Conservation (phyloP, 306 rosid species). For the Cucurbita argyrosperma region DNA sequence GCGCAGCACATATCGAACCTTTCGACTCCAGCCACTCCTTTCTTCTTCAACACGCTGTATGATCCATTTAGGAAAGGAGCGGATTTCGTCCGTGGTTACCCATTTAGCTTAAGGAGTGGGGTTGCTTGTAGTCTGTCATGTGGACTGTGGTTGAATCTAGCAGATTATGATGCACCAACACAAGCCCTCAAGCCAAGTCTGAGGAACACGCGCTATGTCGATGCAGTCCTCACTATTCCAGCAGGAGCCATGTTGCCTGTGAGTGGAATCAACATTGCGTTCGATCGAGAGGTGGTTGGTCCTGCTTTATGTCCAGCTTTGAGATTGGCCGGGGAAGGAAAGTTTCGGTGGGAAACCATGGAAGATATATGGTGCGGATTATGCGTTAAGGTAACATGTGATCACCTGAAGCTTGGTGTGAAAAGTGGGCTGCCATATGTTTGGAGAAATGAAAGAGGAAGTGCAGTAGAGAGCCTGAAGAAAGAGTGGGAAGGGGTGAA, state of each 20-base stretch:
- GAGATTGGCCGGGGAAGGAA: constrained; percentile 77
- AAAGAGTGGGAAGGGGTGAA: constrained; percentile 99
- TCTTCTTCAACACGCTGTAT: constrained; percentile 90
- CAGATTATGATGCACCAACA: constrained; percentile 91
- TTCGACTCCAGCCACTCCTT: constrained; percentile 91
- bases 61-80: constrained; percentile 90
- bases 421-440: constrained; percentile 89
- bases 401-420: constrained; percentile 70
- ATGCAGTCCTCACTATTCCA: constrained; percentile 87
- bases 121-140: constrained; percentile 78
- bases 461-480: constrained; percentile 73
- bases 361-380: constrained; percentile 94
- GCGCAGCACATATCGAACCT: constrained; percentile 74
- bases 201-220: constrained; percentile 67
- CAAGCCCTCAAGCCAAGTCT: constrained; percentile 67
- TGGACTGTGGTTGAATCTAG: constrained; percentile 90
- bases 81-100: constrained; percentile 96
- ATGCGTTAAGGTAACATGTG: constrained; percentile 76
- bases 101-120: constrained; percentile 86
- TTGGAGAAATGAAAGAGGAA: constrained; percentile 78
- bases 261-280: constrained; percentile 89
- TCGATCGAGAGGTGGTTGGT: constrained; percentile 62
- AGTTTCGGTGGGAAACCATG: constrained; percentile 88
- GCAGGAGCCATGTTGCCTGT: constrained; percentile 62
- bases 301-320: constrained; percentile 78